Evolutionary conservation across 331 rosid genomes (phyloP), one percentile per base, ranked within the genome.

Genomic region (Dryas integrifolia): DNA sequence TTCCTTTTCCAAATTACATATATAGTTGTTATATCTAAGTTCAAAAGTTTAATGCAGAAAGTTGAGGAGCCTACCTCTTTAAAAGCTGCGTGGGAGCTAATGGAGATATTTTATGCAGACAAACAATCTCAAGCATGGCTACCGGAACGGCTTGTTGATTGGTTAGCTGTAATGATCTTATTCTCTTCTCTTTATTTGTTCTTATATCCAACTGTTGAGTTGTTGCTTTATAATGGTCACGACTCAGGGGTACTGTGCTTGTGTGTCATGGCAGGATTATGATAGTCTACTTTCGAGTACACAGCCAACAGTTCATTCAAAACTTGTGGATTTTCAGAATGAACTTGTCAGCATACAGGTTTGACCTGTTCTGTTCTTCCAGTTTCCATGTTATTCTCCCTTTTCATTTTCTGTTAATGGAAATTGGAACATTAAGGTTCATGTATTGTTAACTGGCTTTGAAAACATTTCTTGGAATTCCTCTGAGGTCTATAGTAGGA

Each of bases 71-170:
- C 96, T n/a, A 88, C 92, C 39, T 82, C 85, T 73, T 75, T 89
- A 85, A 91, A 91, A 86, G 97, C 97, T 59, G 97, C 97, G 4
- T 94, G 97, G 98, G 92, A 91, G 86, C 77, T 91, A 79, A 80
- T 94, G 91, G 95, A 88, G 82, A 86, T 94, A 76, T 94, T 91
- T 83, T 91, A 88, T 80, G 97, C 86, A 0, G 98, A 94, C 88
- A 94, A 88, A 81, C 88, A 82, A 72, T 90, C 90, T 69, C 97
- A 88, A 84, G 80, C 95, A 61, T 94, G 96, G 96, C 86, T 85
- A 76, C 89, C 87, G 52, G 98, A 94, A 80, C 90, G 88, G 72
- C 92, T 94, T 74, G 95, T 91, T 80, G 98, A 94, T 86, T 94
- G 98, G 97, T 78, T 94, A 87, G 87, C 95, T 72, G 98, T 94